A percentile compares a stretch with the other conserved stretches of the same genome.
Conservation (phyloP, 2,329 filamentous ascomycete genomes). For the Talaromyces sp. region DNA sequence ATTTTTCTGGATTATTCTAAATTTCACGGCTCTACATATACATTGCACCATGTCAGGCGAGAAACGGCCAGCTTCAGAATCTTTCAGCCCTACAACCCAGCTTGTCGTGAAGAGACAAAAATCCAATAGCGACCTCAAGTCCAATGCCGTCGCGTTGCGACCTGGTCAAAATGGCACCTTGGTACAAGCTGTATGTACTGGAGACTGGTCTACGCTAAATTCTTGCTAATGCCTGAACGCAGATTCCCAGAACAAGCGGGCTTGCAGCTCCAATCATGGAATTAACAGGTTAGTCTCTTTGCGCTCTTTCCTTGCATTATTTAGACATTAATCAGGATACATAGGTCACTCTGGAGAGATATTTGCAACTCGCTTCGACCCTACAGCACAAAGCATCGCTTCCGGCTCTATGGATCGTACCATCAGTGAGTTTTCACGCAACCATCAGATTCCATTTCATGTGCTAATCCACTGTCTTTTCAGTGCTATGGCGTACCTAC, state of each 20-base stretch:
- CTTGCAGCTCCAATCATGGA: slow-evolving; percentile 93
- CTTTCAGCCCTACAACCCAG: slow-evolving; percentile 67
- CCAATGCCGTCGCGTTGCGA: slow-evolving; percentile 55
- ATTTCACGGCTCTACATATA: not conserved
- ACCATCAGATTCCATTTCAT: not conserved
- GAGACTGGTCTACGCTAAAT: not conserved
- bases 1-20: not conserved
- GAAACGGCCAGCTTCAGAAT: slow-evolving; percentile 83
- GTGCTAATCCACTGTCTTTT: not conserved
- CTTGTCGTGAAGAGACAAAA: slow-evolving; percentile 88
- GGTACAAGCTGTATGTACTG: slow-evolving; percentile 57
- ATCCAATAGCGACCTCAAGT: slow-evolving; percentile 55
- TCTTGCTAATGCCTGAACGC: slow-evolving; percentile 19
- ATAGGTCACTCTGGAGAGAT: slow-evolving; percentile 70
- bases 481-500: slow-evolving; percentile 90
- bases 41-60: slow-evolving; percentile 68
- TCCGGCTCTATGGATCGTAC: slow-evolving; percentile 93
- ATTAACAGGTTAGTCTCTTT: slow-evolving; percentile 61
- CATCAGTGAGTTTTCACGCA: slow-evolving; percentile 58
- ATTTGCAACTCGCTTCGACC: slow-evolving; percentile 85
- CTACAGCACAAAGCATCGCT: slow-evolving; percentile 79
- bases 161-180: slow-evolving; percentile 57
- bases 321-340: not conserved
- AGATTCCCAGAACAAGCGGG: slow-evolving; percentile 74
- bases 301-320: not conserved